Conservation (phyloP, 2,329 filamentous ascomycete species). For the Epichloe sp. region DNA sequence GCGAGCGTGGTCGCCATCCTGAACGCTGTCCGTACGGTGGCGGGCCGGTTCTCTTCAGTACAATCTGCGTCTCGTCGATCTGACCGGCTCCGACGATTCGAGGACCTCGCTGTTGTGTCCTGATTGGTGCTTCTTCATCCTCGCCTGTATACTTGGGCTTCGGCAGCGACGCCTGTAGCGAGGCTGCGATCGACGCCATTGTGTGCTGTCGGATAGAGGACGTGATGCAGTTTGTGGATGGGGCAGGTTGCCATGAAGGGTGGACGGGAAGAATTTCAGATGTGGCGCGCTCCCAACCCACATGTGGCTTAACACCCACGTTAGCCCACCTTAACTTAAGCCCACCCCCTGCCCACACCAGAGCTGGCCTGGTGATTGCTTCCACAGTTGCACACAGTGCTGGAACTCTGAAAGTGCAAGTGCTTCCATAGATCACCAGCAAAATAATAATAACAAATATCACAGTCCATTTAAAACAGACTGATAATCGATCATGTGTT, state of each 20-base stretch:
- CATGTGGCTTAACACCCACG: conserved; percentile 16
- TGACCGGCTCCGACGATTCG: conserved; percentile 69
- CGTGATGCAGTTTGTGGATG: conserved; percentile 11
- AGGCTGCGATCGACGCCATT: conserved; percentile 57
- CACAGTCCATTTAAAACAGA: neutral
- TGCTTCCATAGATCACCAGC: too few species aligned
- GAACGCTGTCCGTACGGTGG: conserved; percentile 77
- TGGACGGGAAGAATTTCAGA: conserved; percentile 20
- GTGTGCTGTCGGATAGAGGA: conserved; percentile 7
- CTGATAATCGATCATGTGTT: neutral
- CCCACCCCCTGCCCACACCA: neutral
- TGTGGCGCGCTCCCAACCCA: conserved; percentile 11
- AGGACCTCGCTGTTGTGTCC: conserved; percentile 64
- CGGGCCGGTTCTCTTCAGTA: conserved; percentile 69
- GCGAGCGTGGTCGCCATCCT: conserved; percentile 79
- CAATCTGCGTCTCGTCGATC: conserved; percentile 74
- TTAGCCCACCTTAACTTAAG: conserved; percentile 5
- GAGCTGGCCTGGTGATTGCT: neutral
- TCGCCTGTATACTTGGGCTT: conserved; percentile 87
- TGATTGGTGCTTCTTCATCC: conserved; percentile 63
- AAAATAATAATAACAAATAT: neutral
- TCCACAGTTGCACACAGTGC: neutral
- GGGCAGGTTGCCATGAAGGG: neutral
- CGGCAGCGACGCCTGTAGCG: conserved; percentile 68
- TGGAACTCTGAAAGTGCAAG: neutral